Conservation (phyloP, 2,329 filamentous ascomycete species). For the Teratosphaeria epicoccoides region DNA sequence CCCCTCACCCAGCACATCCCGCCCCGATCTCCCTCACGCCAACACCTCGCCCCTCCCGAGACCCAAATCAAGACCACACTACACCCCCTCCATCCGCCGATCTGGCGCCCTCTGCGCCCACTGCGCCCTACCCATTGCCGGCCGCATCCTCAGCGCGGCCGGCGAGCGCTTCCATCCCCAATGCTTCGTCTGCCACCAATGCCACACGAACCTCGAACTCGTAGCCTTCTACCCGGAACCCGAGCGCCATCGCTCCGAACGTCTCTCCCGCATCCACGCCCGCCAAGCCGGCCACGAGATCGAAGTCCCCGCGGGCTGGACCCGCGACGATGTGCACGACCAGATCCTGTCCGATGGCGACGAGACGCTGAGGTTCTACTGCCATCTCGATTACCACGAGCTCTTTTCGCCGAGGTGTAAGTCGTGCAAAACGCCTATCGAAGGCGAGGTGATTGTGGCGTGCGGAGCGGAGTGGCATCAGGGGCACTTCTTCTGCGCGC, state of each 20-base stretch:
- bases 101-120: constrained; percentile 70
- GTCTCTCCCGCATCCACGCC: constrained; percentile 60
- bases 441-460: constrained; percentile 87
- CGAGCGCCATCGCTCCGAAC: constrained; percentile 55
- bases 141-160: constrained; percentile 75
- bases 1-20: constrained; percentile 35
- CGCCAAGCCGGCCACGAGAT: constrained; percentile 46
- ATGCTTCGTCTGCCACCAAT: constrained; percentile 84
- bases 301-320: constrained; percentile 47
- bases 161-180: constrained; percentile 82
- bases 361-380: constrained; percentile 73
- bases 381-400: constrained; percentile 98
- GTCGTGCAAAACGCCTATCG: constrained; percentile 90
- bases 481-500: constrained; percentile 97
- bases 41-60: constrained; percentile 24
- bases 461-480: constrained; percentile 94
- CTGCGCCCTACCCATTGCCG: constrained; percentile 75
- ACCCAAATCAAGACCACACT: constrained; percentile 31
- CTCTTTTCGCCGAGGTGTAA: constrained; percentile 86
- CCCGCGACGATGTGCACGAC: constrained; percentile 39
- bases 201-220: constrained; percentile 78
- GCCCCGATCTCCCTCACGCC: constrained; percentile 27
- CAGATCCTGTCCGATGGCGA: constrained; percentile 50
- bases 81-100: constrained; percentile 35
- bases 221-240: constrained; percentile 96